A percentile compares a stretch with the other conserved stretches of the same genome.
Evolutionary conservation across 192 early-diverging fungal genomes (phyloP).

Genomic region (Spizellomyces punctatus): DNA sequence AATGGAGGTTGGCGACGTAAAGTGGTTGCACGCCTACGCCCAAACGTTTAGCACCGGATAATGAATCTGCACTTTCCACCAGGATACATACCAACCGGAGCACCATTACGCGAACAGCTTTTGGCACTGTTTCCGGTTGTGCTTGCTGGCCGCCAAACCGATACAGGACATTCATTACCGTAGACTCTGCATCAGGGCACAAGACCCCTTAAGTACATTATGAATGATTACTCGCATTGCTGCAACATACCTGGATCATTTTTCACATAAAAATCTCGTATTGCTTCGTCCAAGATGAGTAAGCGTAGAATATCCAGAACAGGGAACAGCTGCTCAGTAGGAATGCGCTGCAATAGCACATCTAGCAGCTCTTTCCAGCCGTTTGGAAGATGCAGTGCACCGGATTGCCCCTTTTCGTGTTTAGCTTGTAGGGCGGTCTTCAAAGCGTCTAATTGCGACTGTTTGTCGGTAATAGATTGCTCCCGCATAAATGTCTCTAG

Average conservation of each 20-base stretch:
- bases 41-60: not conserved
- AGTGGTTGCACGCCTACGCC: conserved; percentile 56
- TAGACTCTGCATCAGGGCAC: conserved; percentile 1
- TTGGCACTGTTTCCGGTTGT: conserved; percentile 37
- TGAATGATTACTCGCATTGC: not conserved
- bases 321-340: conserved; percentile 60
- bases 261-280: conserved; percentile 50
- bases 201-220: not conserved
- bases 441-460: conserved; percentile 1
- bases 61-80: conserved; percentile 1
- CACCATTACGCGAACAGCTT: conserved; percentile 58
- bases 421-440: conserved; percentile 36
- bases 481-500: conserved; percentile 8
- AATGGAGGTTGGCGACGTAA: conserved; percentile 42
- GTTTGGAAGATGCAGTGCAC: conserved; percentile 26
- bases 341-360: conserved; percentile 38
- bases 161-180: conserved; percentile 28
- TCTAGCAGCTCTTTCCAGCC: conserved; percentile 35
- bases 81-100: conserved; percentile 53
- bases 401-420: conserved; percentile 19
- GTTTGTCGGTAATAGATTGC: not conserved
- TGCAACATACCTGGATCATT: conserved; percentile 6
- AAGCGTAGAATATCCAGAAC: conserved; percentile 65
- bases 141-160: conserved; percentile 20
- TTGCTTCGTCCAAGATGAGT: conserved; percentile 48